phyloP scores from a whole-genome alignment of 108 stramenopile species.

The Schizochytrium sp. region DNA sequence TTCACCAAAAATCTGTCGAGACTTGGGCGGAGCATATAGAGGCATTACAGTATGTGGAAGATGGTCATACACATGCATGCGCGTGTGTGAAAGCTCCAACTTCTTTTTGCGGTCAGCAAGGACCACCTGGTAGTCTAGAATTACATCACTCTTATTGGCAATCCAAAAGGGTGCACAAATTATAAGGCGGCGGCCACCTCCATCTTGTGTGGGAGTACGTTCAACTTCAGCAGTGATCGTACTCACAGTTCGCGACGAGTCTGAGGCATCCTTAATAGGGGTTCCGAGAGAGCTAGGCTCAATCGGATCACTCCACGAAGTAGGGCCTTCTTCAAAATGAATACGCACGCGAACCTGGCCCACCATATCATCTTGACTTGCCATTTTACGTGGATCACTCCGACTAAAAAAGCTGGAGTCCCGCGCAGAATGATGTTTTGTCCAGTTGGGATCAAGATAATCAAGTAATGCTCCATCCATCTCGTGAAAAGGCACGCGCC shows the following conservation, averaged over 20 bases:
- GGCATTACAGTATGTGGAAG: neutral
- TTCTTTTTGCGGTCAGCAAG: constrained; percentile 1
- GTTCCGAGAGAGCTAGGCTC: neutral
- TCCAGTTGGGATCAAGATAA: neutral
- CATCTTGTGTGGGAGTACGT: neutral
- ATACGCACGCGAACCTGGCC: neutral
- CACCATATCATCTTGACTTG: neutral
- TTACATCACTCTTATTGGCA: constrained; percentile 4
- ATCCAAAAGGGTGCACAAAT: constrained; percentile 32
- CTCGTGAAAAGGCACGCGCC: neutral
- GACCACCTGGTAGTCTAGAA: neutral
- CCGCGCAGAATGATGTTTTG: neutral
- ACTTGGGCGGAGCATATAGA: constrained; percentile 4
- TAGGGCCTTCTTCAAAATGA: too few species aligned
- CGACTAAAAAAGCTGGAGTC: neutral
- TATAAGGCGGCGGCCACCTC: neutral
- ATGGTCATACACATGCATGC: neutral
- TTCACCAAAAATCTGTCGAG: neutral
- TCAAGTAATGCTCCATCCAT: constrained; percentile 49
- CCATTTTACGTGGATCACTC: neutral
- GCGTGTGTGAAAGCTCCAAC: neutral
- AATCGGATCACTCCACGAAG: constrained; percentile 47
- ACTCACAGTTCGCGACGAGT: neutral
- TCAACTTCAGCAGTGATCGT: neutral
- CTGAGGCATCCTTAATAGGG: neutral